Evolutionary conservation across 768 basidiomycete genomes (phyloP), one percentile per base, ranked within the genome.

Genomic region (Saitozyma podzolica): DNA sequence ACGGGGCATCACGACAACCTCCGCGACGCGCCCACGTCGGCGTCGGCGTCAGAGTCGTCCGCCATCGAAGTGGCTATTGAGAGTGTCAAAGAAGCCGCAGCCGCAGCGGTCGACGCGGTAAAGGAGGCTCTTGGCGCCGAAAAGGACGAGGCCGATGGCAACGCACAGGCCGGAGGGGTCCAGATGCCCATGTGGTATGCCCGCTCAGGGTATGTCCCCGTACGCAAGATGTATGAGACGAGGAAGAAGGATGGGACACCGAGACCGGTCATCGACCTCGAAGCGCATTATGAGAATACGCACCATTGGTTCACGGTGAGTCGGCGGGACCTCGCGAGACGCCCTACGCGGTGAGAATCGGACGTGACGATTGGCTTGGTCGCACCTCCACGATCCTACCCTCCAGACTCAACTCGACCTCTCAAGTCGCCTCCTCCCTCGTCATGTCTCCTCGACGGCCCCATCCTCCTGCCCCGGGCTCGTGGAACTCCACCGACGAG

Each of bases 271-370:
- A 60, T 67, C 8, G 66, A 67, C 19, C 39, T 67, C 48, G 66
- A 67, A 50, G 43, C 63, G 29, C 66, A 67, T 51, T 67, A 67
- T 29, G 66, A 67, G 54, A 64, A 54, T 50, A 59, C 54, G 37
- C 40, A 53, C n/a, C 49, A 63, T 40, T 54, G 14, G 11, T 63
- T 60, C 58, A 62, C 29, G 29, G 29, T 29, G 29, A 29, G 29
- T 29, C 5, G 29, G 29, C 29, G 29, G 29, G 65, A 19, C 48
- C 29, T 29, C 9, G 37, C 40, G 17, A n/a, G n/a, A n/a, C n/a
- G n/a, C n/a, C n/a, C n/a, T n/a, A 39, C n/a, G 57, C 56, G 37
- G 9, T 67, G 20, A 64, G 66, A 63, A 57, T 19, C n/a, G 66
- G 56, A 8, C 17, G 50, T 7, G 53, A 67, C 40, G 59, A 29